Conservation (phyloP, 192 early-diverging fungal genomes). For the Entomortierella parvispora region DNA sequence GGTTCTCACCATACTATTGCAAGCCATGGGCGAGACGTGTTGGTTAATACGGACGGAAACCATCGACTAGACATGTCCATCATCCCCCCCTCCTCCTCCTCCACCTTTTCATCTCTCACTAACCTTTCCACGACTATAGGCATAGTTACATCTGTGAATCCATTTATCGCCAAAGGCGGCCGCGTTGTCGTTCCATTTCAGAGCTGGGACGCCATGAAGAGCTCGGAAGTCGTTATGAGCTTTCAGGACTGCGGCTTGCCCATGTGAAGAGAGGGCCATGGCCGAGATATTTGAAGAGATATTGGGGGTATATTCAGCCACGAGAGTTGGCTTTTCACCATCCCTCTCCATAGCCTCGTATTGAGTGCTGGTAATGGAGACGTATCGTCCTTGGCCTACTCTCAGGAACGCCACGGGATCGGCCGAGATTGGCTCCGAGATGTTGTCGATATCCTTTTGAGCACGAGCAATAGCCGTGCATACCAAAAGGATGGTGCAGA, state of each 20-base stretch:
- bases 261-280: conserved; percentile 1
- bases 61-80: too few species aligned
- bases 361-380: conserved; percentile 1
- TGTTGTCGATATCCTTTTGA: not conserved
- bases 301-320: not conserved
- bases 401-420: conserved; percentile 4
- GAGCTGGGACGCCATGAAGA: conserved; percentile 29
- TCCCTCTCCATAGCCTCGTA: not conserved
- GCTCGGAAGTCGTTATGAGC: conserved; percentile 35
- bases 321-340: not conserved
- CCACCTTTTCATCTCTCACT: too few species aligned
- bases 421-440: not conserved
- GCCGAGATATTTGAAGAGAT: not conserved
- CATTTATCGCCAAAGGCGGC: conserved; percentile 27
- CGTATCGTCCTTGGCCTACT: conserved; percentile 1
- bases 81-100: too few species aligned
- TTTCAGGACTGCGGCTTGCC: conserved; percentile 15
- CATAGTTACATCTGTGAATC: too few species aligned
- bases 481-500: too few species aligned
- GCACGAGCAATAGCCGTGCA: not conserved
- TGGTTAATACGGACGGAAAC: too few species aligned
- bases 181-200: conserved; percentile 31
- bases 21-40: too few species aligned
- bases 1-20: conserved; percentile 53
- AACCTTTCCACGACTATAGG: too few species aligned